phyloP scores from a whole-genome alignment of 768 basidiomycete species.

The Clathrus columnatus region DNA sequence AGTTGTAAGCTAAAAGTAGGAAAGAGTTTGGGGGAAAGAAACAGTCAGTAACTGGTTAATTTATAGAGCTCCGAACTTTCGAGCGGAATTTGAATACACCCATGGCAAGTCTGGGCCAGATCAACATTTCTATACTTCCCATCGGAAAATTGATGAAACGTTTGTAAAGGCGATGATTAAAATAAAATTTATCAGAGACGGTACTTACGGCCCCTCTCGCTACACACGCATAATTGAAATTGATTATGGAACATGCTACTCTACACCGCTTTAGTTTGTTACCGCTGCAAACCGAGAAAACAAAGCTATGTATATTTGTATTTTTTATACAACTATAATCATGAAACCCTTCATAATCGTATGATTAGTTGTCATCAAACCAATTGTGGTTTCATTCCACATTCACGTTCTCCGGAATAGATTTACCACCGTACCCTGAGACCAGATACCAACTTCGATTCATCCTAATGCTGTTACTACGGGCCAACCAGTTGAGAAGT shows the following conservation, averaged over 20 bases:
- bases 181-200: not conserved
- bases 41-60: not conserved
- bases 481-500: slow-evolving; percentile 44
- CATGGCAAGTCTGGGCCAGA: not conserved
- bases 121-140: no score
- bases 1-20: no score
- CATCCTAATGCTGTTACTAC: slow-evolving; percentile 22
- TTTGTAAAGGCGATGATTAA: not conserved
- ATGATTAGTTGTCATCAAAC: no score
- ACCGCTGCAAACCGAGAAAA: not conserved
- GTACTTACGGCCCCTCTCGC: not conserved
- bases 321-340: no score
- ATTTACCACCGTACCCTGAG: not conserved
- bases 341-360: no score
- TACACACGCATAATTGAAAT: no score
- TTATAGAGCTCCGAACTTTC: not conserved
- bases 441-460: not conserved
- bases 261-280: not conserved
- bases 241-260: no score
- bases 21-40: not conserved
- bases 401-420: no score
- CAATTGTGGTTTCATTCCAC: no score
- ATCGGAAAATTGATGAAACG: not conserved
- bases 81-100: not conserved
- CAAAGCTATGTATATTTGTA: no score